Evolutionary conservation across 1,284 basidiomycete species (phyloP).

Genomic region (Trametes polyzona): DNA sequence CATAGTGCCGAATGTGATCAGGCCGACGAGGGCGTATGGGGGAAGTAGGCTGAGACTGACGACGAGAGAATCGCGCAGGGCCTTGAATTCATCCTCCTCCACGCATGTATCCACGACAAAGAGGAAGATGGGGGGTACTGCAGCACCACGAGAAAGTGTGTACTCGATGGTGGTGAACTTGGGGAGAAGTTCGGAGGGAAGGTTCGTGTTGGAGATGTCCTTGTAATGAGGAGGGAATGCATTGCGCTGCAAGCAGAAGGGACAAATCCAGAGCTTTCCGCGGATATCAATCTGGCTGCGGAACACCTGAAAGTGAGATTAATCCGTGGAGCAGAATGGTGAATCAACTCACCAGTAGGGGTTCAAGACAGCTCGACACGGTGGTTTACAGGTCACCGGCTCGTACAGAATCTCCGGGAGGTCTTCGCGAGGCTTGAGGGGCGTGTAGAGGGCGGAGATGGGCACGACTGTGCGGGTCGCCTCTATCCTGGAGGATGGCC

Average conservation of each 20-base stretch:
- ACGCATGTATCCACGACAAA: conserved; percentile 98
- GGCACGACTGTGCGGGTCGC: conserved; percentile 98
- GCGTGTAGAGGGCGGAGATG: conserved; percentile 97
- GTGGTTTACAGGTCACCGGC: conserved; percentile 97
- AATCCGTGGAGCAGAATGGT: background rate
- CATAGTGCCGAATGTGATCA: conserved; percentile 98
- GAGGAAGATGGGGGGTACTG: conserved; percentile 94
- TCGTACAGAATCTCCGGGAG: conserved; percentile 97
- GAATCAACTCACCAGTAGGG: conserved; percentile 82
- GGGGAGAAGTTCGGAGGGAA: conserved; percentile 93
- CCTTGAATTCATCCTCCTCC: conserved; percentile 95
- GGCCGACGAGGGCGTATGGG: conserved; percentile 91
- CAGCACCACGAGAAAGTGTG: conserved; percentile 89
- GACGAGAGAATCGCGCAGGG: conserved; percentile 90
- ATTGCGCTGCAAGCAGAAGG: conserved; percentile 96
- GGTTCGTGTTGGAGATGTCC: conserved; percentile 96
- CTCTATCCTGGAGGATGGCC: conserved; percentile 97
- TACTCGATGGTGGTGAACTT: conserved; percentile 99
- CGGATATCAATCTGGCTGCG: conserved; percentile 96
- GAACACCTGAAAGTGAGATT: background rate
- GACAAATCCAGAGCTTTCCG: conserved; percentile 99
- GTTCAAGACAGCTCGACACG: conserved; percentile 96
- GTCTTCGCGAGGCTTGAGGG: conserved; percentile 93
- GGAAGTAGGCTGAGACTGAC: conserved; percentile 93
- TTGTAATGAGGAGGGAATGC: conserved; percentile 99